Conservation (phyloP, 345 rosid species). For the Erucastrum elatum region DNA sequence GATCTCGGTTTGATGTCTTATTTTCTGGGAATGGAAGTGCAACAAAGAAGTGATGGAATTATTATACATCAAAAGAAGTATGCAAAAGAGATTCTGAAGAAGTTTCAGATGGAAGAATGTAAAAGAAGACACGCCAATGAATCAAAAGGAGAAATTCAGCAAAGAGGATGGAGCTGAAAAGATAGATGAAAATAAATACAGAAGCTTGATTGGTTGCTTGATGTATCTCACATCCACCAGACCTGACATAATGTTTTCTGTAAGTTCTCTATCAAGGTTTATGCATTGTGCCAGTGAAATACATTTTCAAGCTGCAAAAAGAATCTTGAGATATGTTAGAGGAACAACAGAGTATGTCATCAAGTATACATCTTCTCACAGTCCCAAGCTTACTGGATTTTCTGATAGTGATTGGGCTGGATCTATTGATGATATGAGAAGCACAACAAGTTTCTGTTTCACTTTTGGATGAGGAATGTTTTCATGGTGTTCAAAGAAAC, state of each 20-base stretch:
- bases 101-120: neutral
- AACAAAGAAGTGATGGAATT: neutral
- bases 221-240: neutral
- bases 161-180: neutral
- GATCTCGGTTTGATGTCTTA: neutral
- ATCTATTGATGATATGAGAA: neutral
- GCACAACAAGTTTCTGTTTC: neutral
- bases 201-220: neutral
- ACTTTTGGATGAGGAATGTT: neutral
- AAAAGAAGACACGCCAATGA: neutral
- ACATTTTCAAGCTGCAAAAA: neutral
- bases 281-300: neutral
- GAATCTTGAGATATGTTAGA: neutral
- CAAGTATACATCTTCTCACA: neutral
- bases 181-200: neutral
- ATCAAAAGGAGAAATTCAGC: neutral
- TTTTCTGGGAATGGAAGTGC: neutral
- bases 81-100: neutral
- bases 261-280: neutral
- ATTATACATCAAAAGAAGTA: neutral
- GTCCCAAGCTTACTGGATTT: neutral
- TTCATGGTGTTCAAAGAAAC: neutral
- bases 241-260: neutral
- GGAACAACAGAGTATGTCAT: neutral
- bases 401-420: neutral